Conservation (phyloP, 495 filamentous ascomycete species). For the Clavariopsis aquatica region DNA sequence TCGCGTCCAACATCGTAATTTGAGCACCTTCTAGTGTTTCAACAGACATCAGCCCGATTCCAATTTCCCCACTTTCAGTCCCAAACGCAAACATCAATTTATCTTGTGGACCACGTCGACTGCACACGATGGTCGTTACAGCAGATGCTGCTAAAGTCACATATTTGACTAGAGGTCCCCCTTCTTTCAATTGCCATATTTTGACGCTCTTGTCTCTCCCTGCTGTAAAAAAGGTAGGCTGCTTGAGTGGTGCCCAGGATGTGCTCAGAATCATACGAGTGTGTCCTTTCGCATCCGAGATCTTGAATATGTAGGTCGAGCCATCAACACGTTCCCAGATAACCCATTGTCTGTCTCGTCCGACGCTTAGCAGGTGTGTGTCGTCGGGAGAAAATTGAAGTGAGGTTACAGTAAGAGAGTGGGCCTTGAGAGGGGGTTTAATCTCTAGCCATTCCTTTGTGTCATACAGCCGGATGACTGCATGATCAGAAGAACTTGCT, state of each 20-base stretch:
- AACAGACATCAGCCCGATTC: constrained; percentile 46
- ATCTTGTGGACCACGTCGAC: constrained; percentile 46
- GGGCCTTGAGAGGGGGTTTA: constrained; percentile 74
- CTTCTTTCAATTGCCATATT: constrained; percentile 60
- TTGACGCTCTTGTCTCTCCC: constrained; percentile 84
- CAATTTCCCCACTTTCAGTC: constrained; percentile 58
- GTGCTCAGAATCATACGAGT: constrained; percentile 85
- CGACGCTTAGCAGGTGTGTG: constrained; percentile 76
- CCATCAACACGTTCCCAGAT: constrained; percentile 61
- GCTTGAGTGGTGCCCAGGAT: constrained; percentile 67
- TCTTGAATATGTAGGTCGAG: constrained; percentile 54
- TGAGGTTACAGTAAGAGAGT: constrained; percentile 80
- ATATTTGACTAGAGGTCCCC: constrained; percentile 51
- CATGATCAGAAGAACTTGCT: constrained; percentile 88
- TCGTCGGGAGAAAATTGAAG: constrained; percentile 79
- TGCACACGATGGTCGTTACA: constrained; percentile 77
- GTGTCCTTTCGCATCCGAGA: constrained; percentile 80
- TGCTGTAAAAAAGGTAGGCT: constrained; percentile 73
- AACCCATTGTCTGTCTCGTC: constrained; percentile 87
- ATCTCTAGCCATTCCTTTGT: constrained; percentile 84
- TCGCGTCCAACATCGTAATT: constrained; percentile 44
- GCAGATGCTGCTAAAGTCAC: constrained; percentile 60
- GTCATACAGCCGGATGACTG: constrained; percentile 88
- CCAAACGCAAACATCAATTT: constrained; percentile 66
- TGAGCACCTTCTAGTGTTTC: constrained; percentile 49